Conservation (phyloP, 2,329 filamentous ascomycete genomes). For the Graphiopsis chlorocephala region DNA sequence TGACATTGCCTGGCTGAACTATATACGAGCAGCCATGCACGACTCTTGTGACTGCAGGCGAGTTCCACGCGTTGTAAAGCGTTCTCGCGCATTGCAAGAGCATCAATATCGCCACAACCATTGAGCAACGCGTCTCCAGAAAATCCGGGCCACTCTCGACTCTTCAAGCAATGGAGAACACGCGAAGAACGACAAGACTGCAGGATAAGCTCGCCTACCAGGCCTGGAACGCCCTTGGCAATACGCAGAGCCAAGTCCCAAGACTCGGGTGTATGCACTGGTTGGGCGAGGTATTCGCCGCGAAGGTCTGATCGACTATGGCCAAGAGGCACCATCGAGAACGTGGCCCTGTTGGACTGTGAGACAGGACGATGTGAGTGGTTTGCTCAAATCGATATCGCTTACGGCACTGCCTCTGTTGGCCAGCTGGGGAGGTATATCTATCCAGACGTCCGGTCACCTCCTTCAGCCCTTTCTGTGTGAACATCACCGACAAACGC, state of each 20-base stretch:
- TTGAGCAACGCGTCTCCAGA: not conserved
- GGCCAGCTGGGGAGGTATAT: not conserved
- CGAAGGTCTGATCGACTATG: constrained; percentile 1
- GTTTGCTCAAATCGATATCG: not conserved
- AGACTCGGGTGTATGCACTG: not conserved
- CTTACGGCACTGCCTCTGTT: not conserved
- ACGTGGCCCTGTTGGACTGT: not conserved
- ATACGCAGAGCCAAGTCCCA: constrained; percentile 10
- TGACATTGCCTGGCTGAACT: constrained; percentile 10
- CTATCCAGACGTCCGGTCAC: not conserved
- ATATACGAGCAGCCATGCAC: not conserved
- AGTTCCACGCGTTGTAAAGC: not conserved
- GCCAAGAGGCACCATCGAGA: constrained; percentile 9
- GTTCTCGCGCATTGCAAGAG: not conserved
- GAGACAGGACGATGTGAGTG: not conserved
- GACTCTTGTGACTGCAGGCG: not conserved
- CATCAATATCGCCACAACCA: not conserved
- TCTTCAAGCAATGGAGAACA: not conserved
- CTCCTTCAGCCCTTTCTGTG: not conserved
- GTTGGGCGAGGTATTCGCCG: constrained; percentile 6
- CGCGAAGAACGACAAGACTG: constrained; percentile 7
- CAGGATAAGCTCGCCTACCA: constrained; percentile 2
- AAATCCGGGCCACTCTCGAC: not conserved
- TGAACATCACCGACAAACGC: not conserved
- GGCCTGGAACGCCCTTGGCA: constrained; percentile 8